Percentiles rank a stretch among this genome's conserved stretches.
phyloP scores from a whole-genome alignment of 108 stramenopile species.

The Skeletonema grethae region DNA sequence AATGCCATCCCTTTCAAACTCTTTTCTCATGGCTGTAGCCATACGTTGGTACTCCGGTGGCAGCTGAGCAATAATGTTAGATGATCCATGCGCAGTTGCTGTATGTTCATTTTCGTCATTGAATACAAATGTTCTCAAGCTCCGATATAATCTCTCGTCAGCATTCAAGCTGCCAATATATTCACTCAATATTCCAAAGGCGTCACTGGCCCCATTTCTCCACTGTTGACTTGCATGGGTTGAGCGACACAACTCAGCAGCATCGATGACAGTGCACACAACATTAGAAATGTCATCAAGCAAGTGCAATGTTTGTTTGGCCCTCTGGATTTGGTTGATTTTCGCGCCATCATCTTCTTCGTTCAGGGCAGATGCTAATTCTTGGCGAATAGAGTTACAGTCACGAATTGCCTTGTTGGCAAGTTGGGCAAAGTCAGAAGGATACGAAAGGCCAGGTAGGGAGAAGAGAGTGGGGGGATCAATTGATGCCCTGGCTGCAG shows the following conservation, averaged over 20 bases:
- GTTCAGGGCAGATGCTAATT: constrained; percentile 34
- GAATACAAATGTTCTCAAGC: constrained; percentile 44
- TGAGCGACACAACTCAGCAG: constrained; percentile 91
- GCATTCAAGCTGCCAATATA: constrained; percentile 91
- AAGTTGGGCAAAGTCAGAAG: constrained; percentile 65
- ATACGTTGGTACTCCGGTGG: constrained; percentile 80
- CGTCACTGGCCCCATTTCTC: constrained; percentile 74
- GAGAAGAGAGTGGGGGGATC: constrained; percentile 66
- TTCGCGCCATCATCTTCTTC: neutral
- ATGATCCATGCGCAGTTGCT: neutral
- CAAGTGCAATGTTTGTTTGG: constrained; percentile 60
- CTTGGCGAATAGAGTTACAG: constrained; percentile 62
- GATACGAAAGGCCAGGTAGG: constrained; percentile 57
- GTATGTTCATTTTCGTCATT: neutral
- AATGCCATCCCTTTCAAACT: constrained; percentile 95
- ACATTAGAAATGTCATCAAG: constrained; percentile 87
- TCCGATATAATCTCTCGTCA: constrained; percentile 72
- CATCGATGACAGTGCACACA: constrained; percentile 96
- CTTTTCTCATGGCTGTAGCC: constrained; percentile 67
- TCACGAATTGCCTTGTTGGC: constrained; percentile 61
- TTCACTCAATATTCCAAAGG: constrained; percentile 76
- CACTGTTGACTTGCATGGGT: constrained; percentile 77
- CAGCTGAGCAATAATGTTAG: constrained; percentile 22
- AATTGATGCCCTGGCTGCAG: neutral
- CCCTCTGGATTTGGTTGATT: constrained; percentile 22